Evolutionary conservation across 2,329 filamentous ascomycete genomes (phyloP).

Genomic region (Westerdykella ornata): DNA sequence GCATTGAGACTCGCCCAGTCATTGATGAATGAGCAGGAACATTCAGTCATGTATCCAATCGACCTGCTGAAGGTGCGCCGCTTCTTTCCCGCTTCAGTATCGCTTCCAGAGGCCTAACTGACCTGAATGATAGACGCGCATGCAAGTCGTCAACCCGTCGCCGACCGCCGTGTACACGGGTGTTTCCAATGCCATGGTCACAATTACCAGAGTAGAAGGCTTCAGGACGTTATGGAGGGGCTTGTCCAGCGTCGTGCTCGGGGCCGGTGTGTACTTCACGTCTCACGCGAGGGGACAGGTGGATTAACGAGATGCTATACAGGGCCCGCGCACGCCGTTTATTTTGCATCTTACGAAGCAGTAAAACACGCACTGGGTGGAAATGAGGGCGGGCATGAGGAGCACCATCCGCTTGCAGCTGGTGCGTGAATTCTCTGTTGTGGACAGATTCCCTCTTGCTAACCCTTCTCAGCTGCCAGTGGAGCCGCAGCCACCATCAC

Average conservation of each 20-base stretch:
- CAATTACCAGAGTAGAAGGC: slow-evolving; percentile 85
- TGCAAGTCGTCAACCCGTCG: slow-evolving; percentile 89
- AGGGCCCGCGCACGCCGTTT: slow-evolving; percentile 96
- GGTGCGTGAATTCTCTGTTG: slow-evolving; percentile 48
- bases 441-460: slow-evolving; percentile 23
- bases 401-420: slow-evolving; percentile 88
- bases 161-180: slow-evolving; percentile 78
- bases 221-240: slow-evolving; percentile 90
- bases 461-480: slow-evolving; percentile 62
- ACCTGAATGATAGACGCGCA: slow-evolving; percentile 68
- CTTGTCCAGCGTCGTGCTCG: slow-evolving; percentile 91
- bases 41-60: slow-evolving; percentile 98
- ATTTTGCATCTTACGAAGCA: slow-evolving; percentile 96
- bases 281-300: slow-evolving; percentile 1
- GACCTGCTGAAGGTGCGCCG: slow-evolving; percentile 83
- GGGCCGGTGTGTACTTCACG: slow-evolving; percentile 60
- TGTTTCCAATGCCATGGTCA: slow-evolving; percentile 84
- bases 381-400: slow-evolving; percentile 76
- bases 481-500: slow-evolving; percentile 94
- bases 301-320: slow-evolving; percentile 25
- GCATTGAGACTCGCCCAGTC: slow-evolving; percentile 7
- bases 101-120: slow-evolving; percentile 11
- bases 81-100: slow-evolving; percentile 1
- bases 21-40: slow-evolving; percentile 58
- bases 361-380: slow-evolving; percentile 96